phyloP scores from a whole-genome alignment of 1,284 basidiomycete species.

The Phenoliferia sp. region DNA sequence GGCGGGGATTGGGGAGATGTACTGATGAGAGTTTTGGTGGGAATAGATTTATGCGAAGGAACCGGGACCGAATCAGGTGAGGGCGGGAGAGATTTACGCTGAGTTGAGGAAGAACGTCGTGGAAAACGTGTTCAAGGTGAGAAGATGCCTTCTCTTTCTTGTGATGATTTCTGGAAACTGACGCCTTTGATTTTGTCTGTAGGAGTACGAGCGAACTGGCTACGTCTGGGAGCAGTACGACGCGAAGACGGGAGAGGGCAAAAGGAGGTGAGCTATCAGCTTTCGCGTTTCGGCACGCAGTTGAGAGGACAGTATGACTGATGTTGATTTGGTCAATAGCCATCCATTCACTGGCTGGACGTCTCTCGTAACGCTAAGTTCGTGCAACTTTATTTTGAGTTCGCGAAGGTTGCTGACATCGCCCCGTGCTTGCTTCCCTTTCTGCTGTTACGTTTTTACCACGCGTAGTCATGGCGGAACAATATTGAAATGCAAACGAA shows the following conservation, averaged over 20 bases:
- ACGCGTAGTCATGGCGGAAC: slow-evolving; percentile 41
- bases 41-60: slow-evolving; percentile 66
- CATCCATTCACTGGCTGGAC: slow-evolving; percentile 94
- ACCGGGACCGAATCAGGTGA: slow-evolving; percentile 71
- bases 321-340: slow-evolving; percentile 45
- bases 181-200: slow-evolving; percentile 15
- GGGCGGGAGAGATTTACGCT: slow-evolving; percentile 69
- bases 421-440: not conserved
- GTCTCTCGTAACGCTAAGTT: slow-evolving; percentile 65
- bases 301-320: too few species aligned
- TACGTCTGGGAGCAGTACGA: slow-evolving; percentile 98
- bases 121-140: slow-evolving; percentile 75
- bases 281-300: not conserved
- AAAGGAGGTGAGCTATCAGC: slow-evolving; percentile 52
- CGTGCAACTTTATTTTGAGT: not conserved
- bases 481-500: slow-evolving; percentile 29
- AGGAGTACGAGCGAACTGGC: slow-evolving; percentile 87
- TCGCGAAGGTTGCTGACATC: not conserved
- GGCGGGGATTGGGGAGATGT: not conserved
- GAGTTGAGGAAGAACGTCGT: slow-evolving; percentile 76
- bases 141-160: slow-evolving; percentile 17
- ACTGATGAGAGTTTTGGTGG: slow-evolving; percentile 6
- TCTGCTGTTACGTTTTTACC: not conserved
- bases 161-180: not conserved
- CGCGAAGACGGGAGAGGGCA: slow-evolving; percentile 70